Evolutionary conservation across 306 rosid species (phyloP).

Genomic region (Macrotyloma uniflorum): DNA sequence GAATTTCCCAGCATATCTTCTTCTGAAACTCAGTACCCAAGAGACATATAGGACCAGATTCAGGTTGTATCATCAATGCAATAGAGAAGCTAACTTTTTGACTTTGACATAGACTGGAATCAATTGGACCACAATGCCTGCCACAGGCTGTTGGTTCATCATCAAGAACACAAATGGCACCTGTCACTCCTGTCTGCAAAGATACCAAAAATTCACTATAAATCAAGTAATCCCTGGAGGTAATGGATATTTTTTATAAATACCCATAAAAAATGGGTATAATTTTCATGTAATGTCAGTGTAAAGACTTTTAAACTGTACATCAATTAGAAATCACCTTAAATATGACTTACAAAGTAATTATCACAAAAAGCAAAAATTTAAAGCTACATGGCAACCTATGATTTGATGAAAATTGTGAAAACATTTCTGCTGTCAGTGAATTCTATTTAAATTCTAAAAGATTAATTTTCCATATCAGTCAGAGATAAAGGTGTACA

Average conservation of each 20-base stretch:
- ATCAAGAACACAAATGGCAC: constrained; percentile 91
- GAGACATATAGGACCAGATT: constrained; percentile 97
- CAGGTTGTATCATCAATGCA: constrained; percentile 94
- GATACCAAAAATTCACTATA: constrained; percentile 28
- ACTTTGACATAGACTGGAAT: constrained; percentile 81
- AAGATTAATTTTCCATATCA: neutral
- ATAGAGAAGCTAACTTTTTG: constrained; percentile 82
- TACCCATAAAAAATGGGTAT: neutral
- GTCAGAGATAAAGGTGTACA: neutral
- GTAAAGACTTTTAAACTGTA: neutral
- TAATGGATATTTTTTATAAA: neutral
- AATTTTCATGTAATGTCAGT: neutral
- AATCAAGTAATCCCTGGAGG: constrained; percentile 8
- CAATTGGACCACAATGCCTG: constrained; percentile 84
- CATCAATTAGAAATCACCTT: neutral
- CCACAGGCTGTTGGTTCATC: constrained; percentile 96
- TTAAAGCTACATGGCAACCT: neutral
- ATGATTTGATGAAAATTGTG: neutral
- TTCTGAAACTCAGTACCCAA: constrained; percentile 93
- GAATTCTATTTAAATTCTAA: neutral
- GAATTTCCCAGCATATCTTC: constrained; percentile 93
- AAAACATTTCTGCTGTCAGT: neutral
- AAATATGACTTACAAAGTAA: neutral
- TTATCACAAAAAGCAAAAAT: neutral
- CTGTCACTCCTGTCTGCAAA: constrained; percentile 85